phyloP scores from a whole-genome alignment of 192 early-diverging fungal species.

The Rhizophagus clarus region DNA sequence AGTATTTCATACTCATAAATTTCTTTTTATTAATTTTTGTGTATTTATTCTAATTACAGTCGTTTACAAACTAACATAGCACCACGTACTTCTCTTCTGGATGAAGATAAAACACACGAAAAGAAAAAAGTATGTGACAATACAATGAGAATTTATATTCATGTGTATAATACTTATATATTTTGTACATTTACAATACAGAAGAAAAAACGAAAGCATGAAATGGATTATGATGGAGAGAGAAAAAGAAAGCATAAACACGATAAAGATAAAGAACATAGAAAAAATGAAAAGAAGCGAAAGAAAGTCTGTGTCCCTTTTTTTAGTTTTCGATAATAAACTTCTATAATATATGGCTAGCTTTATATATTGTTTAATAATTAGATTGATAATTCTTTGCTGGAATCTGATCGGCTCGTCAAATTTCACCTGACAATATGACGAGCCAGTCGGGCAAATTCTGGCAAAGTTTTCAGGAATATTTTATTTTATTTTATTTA shows the following conservation, averaged over 20 bases:
- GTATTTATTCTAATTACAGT: not conserved
- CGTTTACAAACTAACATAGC: not conserved
- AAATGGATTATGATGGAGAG: not conserved
- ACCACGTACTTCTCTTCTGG: not conserved
- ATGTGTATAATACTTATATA: not conserved
- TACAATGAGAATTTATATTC: not conserved
- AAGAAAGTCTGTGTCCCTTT: constrained; percentile 1
- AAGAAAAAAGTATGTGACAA: not conserved
- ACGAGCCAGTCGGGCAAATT: too few relatives aligned
- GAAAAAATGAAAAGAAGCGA: constrained; percentile 4
- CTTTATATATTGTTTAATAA: too few relatives aligned
- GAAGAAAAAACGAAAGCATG: constrained; percentile 7
- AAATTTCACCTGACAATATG: too few relatives aligned
- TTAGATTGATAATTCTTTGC: too few relatives aligned
- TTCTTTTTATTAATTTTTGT: too few relatives aligned
- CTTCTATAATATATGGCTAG: not conserved
- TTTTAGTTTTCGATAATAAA: not conserved
- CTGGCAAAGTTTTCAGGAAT: not conserved
- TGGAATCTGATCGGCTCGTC: too few relatives aligned
- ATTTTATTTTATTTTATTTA: not conserved
- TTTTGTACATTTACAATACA: not conserved
- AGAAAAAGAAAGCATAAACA: constrained; percentile 22
- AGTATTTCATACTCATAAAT: not conserved
- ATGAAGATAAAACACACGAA: not conserved
- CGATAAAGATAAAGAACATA: constrained; percentile 15